phyloP scores from a whole-genome alignment of 495 filamentous ascomycete species.

The Podospora anserina region DNA sequence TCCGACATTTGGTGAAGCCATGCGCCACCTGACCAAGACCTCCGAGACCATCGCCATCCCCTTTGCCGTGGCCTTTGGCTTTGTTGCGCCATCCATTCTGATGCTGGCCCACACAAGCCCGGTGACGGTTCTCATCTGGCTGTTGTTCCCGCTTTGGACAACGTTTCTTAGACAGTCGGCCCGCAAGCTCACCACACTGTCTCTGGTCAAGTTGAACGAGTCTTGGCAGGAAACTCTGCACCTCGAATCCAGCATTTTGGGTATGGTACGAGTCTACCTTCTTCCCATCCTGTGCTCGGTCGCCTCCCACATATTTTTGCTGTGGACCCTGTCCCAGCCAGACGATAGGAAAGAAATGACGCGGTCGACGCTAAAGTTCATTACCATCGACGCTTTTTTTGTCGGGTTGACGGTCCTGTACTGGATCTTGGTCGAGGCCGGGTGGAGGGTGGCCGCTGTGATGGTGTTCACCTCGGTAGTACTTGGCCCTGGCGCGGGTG shows the following conservation, averaged over 20 bases:
- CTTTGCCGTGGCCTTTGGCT: conserved; percentile 38
- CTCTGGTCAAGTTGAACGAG: conserved; percentile 2
- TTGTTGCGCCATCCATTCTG: conserved; percentile 42
- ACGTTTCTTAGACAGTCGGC: conserved; percentile 32
- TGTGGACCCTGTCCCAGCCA: conserved; percentile 30
- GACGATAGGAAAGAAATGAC: conserved; percentile 45
- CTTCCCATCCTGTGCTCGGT: conserved; percentile 37
- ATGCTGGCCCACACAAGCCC: conserved; percentile 77
- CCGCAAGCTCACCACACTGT: conserved; percentile 19
- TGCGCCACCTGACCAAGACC: conserved; percentile 32
- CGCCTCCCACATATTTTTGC: conserved; percentile 29
- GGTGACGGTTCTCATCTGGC: conserved; percentile 58
- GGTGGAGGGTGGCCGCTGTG: conserved; percentile 29
- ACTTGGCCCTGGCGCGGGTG: conserved; percentile 39
- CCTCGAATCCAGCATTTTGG: conserved; percentile 31
- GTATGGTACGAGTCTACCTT: conserved; percentile 33
- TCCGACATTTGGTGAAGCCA: conserved; percentile 28
- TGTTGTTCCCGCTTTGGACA: conserved; percentile 43
- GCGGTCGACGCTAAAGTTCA: conserved; percentile 32
- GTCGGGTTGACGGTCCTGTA: conserved; percentile 39
- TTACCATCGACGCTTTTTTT: conserved; percentile 36
- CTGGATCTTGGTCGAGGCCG: conserved; percentile 42
- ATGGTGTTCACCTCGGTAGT: conserved; percentile 31
- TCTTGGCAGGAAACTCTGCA: conserved; percentile 27
- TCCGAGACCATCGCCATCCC: conserved; percentile 42